Evolutionary conservation across 306 rosid genomes (phyloP).

Genomic region (Vachellia collinsii): DNA sequence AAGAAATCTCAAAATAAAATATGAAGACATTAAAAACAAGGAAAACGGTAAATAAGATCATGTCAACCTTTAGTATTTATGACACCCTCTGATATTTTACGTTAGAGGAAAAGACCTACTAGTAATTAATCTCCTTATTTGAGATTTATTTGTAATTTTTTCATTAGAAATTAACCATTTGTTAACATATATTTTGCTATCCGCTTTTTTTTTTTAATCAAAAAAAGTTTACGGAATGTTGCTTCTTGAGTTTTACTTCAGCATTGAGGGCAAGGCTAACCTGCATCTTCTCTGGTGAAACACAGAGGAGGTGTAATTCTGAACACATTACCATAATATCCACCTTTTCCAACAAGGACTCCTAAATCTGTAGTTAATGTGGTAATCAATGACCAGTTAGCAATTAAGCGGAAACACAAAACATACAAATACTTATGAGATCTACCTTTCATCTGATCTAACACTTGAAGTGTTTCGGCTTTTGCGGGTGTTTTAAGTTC

Average conservation of each 20-base stretch:
- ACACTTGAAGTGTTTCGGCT: slow-evolving; percentile 65
- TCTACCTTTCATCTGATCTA: slow-evolving; percentile 88
- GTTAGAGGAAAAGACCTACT: neutral
- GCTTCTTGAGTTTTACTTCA: neutral
- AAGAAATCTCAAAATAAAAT: neutral
- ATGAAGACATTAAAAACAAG: neutral
- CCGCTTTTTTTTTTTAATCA: neutral
- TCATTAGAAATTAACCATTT: no score
- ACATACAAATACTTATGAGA: neutral
- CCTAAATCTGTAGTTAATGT: slow-evolving; percentile 67
- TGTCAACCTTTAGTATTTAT: neutral
- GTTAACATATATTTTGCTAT: neutral
- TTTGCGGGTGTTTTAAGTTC: slow-evolving; percentile 83
- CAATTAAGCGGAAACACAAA: slow-evolving; percentile 3
- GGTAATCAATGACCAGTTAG: slow-evolving; percentile 22
- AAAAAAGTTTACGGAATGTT: neutral
- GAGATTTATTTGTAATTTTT: neutral
- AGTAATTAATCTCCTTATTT: neutral
- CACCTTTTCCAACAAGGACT: slow-evolving; percentile 84
- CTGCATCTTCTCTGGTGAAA: slow-evolving; percentile 82
- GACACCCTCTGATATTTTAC: neutral
- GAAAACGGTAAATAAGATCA: neutral
- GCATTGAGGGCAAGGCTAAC: slow-evolving; percentile 40
- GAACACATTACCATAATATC: slow-evolving; percentile 86
- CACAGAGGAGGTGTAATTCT: slow-evolving; percentile 94